phyloP scores from a whole-genome alignment of 164 flowering plant species.

The Kingdonia uniflora region DNA sequence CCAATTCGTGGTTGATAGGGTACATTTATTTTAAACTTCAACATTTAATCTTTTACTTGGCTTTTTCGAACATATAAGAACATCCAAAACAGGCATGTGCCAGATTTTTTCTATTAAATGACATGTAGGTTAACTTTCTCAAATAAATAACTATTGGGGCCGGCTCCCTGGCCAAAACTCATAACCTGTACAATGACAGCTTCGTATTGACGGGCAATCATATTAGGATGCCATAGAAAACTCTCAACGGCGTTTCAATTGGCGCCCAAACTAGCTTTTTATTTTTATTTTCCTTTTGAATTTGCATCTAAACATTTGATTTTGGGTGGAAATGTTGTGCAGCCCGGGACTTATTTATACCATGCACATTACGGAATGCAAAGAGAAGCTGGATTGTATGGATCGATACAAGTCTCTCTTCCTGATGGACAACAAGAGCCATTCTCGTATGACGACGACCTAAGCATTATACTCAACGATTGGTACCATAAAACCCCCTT shows the following conservation, averaged over 20 bases:
- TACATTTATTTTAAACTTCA: slow-evolving; percentile 18
- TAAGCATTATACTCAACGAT: slow-evolving; percentile 60
- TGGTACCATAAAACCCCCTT: slow-evolving; percentile 75
- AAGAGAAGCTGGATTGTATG: slow-evolving; percentile 72
- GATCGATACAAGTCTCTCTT: slow-evolving; percentile 49
- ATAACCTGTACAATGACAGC: no score
- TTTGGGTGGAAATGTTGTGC: slow-evolving; percentile 12
- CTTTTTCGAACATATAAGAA: no score
- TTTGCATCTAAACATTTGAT: neutral
- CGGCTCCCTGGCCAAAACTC: no score
- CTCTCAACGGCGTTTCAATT: no score
- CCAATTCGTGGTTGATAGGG: slow-evolving; percentile 74
- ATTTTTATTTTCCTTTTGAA: no score
- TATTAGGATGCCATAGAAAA: no score
- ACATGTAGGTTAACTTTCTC: no score
- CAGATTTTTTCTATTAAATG: no score
- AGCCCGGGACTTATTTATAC: slow-evolving; percentile 86
- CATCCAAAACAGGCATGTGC: no score
- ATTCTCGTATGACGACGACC: slow-evolving; percentile 60
- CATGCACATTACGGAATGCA: slow-evolving; percentile 96
- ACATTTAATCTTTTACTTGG: neutral
- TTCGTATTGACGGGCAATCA: no score
- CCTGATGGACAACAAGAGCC: slow-evolving; percentile 59
- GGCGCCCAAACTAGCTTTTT: neutral
- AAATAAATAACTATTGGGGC: no score